phyloP scores from a whole-genome alignment of 306 rosid species.

The Quercus ilex region DNA sequence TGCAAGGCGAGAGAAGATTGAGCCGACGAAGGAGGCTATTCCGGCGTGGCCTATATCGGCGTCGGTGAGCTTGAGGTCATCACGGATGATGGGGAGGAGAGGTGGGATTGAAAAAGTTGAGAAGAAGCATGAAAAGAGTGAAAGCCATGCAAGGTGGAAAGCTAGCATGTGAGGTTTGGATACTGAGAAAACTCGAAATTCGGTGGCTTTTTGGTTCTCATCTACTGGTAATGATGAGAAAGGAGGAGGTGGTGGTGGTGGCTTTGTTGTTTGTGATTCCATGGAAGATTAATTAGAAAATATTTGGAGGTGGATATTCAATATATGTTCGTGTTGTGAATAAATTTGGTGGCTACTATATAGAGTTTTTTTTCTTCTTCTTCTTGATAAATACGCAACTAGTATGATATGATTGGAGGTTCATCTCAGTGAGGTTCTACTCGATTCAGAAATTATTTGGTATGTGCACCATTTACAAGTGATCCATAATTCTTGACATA shows the following conservation, averaged over 20 bases:
- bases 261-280: not conserved
- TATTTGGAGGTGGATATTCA: not conserved
- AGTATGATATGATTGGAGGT: too few relatives aligned
- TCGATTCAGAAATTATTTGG: too few relatives aligned
- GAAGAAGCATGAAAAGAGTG: constrained; percentile 63
- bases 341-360: too few relatives aligned
- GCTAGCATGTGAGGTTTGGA: constrained; percentile 55
- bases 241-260: not conserved
- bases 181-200: constrained; percentile 34
- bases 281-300: not conserved
- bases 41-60: constrained; percentile 38
- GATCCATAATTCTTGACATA: too few relatives aligned
- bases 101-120: constrained; percentile 69
- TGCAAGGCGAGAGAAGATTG: constrained; percentile 59
- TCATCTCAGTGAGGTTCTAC: too few relatives aligned
- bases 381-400: too few relatives aligned
- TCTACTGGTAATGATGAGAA: constrained; percentile 26
- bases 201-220: constrained; percentile 41
- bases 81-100: constrained; percentile 46
- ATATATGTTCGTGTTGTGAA: too few relatives aligned
- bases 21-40: constrained; percentile 47
- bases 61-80: constrained; percentile 48
- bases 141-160: constrained; percentile 65
- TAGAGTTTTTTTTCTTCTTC: too few relatives aligned
- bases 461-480: too few relatives aligned